Conservation (phyloP, 371 early-diverging fungal genomes). For the Coemansia sp. region DNA sequence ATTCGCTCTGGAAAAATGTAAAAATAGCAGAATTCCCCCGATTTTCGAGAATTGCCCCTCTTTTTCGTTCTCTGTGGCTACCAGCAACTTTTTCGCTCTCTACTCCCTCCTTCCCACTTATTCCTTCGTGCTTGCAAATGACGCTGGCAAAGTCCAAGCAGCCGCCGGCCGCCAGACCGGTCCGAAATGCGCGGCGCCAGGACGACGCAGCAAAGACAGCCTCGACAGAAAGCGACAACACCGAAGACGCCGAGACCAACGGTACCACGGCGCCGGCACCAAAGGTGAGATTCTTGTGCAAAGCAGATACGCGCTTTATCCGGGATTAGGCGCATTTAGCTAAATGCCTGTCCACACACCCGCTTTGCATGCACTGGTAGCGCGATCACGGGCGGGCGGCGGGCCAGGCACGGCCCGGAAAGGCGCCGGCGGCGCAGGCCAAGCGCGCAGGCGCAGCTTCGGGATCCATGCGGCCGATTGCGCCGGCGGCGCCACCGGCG, state of each 20-base stretch:
- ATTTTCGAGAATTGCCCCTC: not conserved
- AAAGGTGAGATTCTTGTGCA: not conserved
- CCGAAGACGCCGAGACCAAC: constrained; percentile 10
- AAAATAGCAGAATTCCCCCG: constrained; percentile 1
- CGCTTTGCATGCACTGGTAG: not conserved
- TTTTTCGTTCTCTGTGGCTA: not conserved
- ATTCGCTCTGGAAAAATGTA: constrained; percentile 2
- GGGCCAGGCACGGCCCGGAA: not conserved
- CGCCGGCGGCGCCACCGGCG: constrained; percentile 7
- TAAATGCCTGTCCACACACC: no score
- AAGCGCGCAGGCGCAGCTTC: constrained; percentile 8
- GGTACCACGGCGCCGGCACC: constrained; percentile 2
- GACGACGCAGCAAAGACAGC: not conserved
- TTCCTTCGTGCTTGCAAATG: constrained; percentile 6
- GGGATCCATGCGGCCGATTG: not conserved
- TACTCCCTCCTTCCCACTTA: not conserved
- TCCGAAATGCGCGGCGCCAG: not conserved
- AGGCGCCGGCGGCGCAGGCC: constrained; percentile 3
- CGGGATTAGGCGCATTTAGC: no score
- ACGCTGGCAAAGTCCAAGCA: constrained; percentile 27
- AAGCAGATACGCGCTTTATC: no score
- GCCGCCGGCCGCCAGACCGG: constrained; percentile 1
- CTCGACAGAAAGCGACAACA: not conserved
- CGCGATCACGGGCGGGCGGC: not conserved
- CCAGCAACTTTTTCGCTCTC: not conserved